Percentiles rank a stretch among this genome's conserved stretches.
Conservation (phyloP, 1,284 basidiomycete genomes). For the Rugosomyces carneus region DNA sequence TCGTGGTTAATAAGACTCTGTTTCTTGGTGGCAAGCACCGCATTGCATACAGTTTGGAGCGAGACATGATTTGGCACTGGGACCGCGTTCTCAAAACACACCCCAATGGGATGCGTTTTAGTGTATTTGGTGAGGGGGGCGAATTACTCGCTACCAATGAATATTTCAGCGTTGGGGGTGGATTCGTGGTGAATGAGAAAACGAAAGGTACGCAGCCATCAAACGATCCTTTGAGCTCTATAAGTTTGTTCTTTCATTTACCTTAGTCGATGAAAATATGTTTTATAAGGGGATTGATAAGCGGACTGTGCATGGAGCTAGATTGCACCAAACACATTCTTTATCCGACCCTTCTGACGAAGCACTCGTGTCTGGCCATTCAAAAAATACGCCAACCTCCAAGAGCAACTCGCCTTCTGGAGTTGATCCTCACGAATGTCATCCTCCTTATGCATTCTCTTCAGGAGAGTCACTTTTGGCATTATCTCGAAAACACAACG, state of each 20-base stretch:
- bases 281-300: slow-evolving; percentile 97
- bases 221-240: background rate
- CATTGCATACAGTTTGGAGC: slow-evolving; percentile 81
- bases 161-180: slow-evolving; percentile 90
- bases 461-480: slow-evolving; percentile 75
- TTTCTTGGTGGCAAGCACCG: slow-evolving; percentile 67
- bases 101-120: slow-evolving; percentile 91
- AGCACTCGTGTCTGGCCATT: background rate
- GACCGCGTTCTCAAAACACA: slow-evolving; percentile 76
- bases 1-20: slow-evolving; percentile 61
- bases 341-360: slow-evolving; percentile 30
- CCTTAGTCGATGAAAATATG: slow-evolving; percentile 81
- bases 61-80: slow-evolving; percentile 90
- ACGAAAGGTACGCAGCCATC: slow-evolving; percentile 56
- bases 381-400: slow-evolving; percentile 1
- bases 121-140: slow-evolving; percentile 76
- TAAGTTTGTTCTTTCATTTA: background rate
- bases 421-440: slow-evolving; percentile 26
- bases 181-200: slow-evolving; percentile 88
- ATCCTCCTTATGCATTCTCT: slow-evolving; percentile 82
- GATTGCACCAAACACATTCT: slow-evolving; percentile 67
- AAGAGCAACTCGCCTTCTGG: background rate
- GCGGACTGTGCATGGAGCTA: slow-evolving; percentile 67
- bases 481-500: slow-evolving; percentile 80
- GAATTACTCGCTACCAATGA: slow-evolving; percentile 91